phyloP scores from a whole-genome alignment of 2,329 filamentous ascomycete species.

The Didymella segeticola region DNA sequence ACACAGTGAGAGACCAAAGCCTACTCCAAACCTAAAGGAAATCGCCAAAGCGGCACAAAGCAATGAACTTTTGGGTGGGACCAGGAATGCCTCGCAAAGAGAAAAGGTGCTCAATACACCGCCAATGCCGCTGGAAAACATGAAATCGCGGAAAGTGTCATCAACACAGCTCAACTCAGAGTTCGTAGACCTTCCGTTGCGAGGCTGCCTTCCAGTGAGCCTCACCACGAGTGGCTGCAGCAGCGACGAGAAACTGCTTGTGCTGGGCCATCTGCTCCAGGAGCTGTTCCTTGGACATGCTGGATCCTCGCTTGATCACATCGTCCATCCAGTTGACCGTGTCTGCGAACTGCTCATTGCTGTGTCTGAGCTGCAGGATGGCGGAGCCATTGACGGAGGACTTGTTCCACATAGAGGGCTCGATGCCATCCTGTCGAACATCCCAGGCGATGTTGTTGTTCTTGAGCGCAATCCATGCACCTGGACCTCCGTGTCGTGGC shows the following conservation, averaged over 20 bases:
- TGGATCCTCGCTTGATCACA: not conserved
- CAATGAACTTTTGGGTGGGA: slow-evolving; percentile 9
- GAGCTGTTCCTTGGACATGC: not conserved
- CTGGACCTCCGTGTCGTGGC: slow-evolving; percentile 6
- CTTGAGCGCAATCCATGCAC: slow-evolving; percentile 27
- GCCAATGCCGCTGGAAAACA: slow-evolving; percentile 12
- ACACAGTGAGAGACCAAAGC: slow-evolving; percentile 6
- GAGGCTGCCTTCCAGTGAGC: slow-evolving; percentile 4
- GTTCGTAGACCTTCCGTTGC: not conserved
- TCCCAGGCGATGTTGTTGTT: slow-evolving; percentile 29
- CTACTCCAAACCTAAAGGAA: not conserved
- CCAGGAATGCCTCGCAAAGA: not conserved
- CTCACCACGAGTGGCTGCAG: slow-evolving; percentile 7
- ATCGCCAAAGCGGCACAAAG: not conserved
- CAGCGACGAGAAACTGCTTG: not conserved
- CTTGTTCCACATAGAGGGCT: slow-evolving; percentile 25
- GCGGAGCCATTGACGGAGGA: slow-evolving; percentile 17
- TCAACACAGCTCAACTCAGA: not conserved
- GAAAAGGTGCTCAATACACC: slow-evolving; percentile 1
- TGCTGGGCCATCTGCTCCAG: not conserved
- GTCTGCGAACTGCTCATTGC: slow-evolving; percentile 8
- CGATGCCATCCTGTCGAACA: slow-evolving; percentile 16
- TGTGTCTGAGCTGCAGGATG: slow-evolving; percentile 13
- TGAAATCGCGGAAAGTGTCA: not conserved
- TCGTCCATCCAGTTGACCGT: not conserved